Base-by-base conservation (phyloP, 2,329 filamentous ascomycete species). In the Geosmithia morbida region DNA sequence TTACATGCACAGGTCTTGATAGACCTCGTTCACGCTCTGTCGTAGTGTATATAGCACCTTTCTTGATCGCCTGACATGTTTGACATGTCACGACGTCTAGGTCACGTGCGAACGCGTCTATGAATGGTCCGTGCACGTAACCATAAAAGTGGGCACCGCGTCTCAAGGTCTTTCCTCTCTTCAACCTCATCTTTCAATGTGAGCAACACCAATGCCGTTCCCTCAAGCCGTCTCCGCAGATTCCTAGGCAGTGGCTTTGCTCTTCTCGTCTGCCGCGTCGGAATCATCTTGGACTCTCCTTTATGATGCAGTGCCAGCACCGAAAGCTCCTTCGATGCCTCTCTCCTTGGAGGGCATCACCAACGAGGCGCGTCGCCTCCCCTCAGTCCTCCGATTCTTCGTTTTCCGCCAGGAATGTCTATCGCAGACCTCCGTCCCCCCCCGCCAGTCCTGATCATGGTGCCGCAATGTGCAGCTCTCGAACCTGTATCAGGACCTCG, bases 361-460 rank as follows among this genome's bases (percentile, higher is more conserved):
- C 22, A 26, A 26, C 39, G 10, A 57, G 72, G 83, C 85, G 84
- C 74, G 68, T 70, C 79, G 79, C 84, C 81, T 81, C 79, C 83
- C 71, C 62, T 83, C 74, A 87, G 86, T 87, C 77, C 75, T 81
- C 81, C 85, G 79, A 75, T 26, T 70, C 70, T 71, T 71, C 70
- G 69, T 83, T 81, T 81, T 83, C 77, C 75, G 71, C 61, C 72
- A 77, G 74, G 75, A 77, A 80, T 79, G 72, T 77, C 69, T 70
- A 63, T 62, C 56, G 59, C 57, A 63, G 68, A 62, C 69, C n/a
- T n/a, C n/a, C n/a, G n/a, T n/a, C n/a, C n/a, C n/a, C 69, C 63
- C 62, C 57, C 59, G 55, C 51, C 51, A 52, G 55, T 58, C 54
- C 53, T 62, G 62, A 59, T 56, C 22, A 26, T 53, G 33, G 57